Conservation (phyloP, 768 basidiomycete species). For the Rhizopogon vesiculosus region DNA sequence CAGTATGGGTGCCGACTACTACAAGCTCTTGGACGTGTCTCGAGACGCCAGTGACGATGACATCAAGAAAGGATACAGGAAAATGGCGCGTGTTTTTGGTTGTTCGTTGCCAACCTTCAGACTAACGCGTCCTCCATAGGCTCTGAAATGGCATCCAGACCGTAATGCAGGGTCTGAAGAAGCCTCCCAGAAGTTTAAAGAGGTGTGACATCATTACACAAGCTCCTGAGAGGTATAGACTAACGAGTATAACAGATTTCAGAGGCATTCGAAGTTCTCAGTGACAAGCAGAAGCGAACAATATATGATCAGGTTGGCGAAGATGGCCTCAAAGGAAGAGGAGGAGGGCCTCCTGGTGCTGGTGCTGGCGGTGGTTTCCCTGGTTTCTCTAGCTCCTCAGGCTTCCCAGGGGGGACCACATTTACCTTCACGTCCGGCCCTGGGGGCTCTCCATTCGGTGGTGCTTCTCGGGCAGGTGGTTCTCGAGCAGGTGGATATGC, state of each 20-base stretch:
- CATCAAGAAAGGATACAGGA: slow-evolving; percentile 94
- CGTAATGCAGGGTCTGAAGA: slow-evolving; percentile 83
- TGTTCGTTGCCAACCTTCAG: not conserved
- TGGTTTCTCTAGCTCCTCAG: slow-evolving; percentile 36
- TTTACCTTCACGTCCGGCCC: slow-evolving; percentile 56
- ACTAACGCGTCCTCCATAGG: slow-evolving; percentile 36
- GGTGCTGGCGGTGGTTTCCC: slow-evolving; percentile 28
- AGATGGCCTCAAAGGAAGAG: slow-evolving; percentile 83
- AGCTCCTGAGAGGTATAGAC: too few species aligned
- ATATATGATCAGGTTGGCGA: slow-evolving; percentile 94
- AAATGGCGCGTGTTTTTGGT: slow-evolving; percentile 53
- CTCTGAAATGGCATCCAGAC: slow-evolving; percentile 95
- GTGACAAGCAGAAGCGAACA: slow-evolving; percentile 78
- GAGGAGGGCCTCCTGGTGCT: slow-evolving; percentile 49
- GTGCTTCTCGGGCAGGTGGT: slow-evolving; percentile 39
- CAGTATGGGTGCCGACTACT: slow-evolving; percentile 84
- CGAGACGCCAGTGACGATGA: slow-evolving; percentile 77
- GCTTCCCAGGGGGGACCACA: slow-evolving; percentile 44
- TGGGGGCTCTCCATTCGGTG: slow-evolving; percentile 30
- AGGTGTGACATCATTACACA: slow-evolving; percentile 39
- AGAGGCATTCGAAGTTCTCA: slow-evolving; percentile 95
- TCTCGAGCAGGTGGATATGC: slow-evolving; percentile 50
- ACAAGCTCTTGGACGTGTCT: slow-evolving; percentile 72
- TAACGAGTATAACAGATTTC: slow-evolving; percentile 52
- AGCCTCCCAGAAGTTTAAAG: slow-evolving; percentile 87